Percentiles rank a stretch among this genome's conserved stretches.
phyloP scores from a whole-genome alignment of 768 basidiomycete species.

The Suillus weaverae region DNA sequence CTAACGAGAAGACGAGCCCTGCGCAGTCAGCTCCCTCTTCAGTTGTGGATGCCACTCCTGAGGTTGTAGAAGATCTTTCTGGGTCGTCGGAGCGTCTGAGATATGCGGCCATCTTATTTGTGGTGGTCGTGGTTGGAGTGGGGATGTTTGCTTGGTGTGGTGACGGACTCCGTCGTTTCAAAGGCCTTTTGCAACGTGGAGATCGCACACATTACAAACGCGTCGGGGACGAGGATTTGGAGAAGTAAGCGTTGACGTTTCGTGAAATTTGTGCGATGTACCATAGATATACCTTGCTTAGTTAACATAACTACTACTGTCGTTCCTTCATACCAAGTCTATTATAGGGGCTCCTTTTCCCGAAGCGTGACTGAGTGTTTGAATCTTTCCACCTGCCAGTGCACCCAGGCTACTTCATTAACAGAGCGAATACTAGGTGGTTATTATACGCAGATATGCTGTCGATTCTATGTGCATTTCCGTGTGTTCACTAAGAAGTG shows the following conservation, averaged over 20 bases:
- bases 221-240: constrained; percentile 49
- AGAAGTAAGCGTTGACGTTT: constrained; percentile 40
- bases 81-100: constrained; percentile 12
- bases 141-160: constrained; percentile 53
- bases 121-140: constrained; percentile 47
- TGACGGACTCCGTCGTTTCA: constrained; percentile 43
- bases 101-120: constrained; percentile 26
- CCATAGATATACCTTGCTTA: background rate
- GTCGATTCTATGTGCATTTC: background rate
- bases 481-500: background rate
- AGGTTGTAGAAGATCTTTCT: constrained; percentile 11
- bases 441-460: background rate
- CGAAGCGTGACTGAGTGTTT: background rate
- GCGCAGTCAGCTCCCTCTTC: constrained; percentile 3
- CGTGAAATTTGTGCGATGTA: background rate
- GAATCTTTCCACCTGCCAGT: background rate
- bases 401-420: background rate
- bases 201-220: constrained; percentile 43
- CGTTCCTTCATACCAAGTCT: background rate
- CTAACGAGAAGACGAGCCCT: constrained; percentile 5
- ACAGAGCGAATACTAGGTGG: background rate
- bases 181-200: constrained; percentile 39
- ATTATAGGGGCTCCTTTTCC: background rate
- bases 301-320: background rate
- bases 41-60: constrained; percentile 10